These are phyloP conservation scores for Cercospora berteroae DNA, from an alignment of 2,329 filamentous ascomycete species.

Conservation along the genomic window DNA sequence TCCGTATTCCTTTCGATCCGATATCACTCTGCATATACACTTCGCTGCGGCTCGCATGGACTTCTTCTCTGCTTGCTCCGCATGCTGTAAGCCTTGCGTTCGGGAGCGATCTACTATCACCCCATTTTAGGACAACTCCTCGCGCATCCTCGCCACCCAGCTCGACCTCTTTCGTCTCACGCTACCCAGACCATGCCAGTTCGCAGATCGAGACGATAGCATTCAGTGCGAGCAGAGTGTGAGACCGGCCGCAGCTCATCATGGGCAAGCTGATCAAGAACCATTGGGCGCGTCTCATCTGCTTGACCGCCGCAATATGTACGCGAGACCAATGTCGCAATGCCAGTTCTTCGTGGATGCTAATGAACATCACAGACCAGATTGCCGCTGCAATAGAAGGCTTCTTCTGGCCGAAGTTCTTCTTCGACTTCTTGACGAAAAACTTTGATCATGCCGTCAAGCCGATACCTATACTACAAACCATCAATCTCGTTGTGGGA, in stretches of 20 bases:
- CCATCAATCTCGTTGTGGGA: conserved; percentile 82
- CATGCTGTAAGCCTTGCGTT: not conserved
- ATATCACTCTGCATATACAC: conserved; percentile 23
- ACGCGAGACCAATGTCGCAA: conserved; percentile 36
- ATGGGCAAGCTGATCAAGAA: conserved; percentile 99
- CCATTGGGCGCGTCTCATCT: conserved; percentile 94
- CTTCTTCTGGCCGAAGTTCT: conserved; percentile 98
- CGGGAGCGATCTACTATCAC: conserved; percentile 1
- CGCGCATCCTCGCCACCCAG: not conserved
- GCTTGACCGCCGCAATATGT: conserved; percentile 80
- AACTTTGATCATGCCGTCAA: conserved; percentile 83
- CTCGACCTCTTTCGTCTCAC: conserved; percentile 4
- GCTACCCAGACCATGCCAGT: conserved; percentile 19
- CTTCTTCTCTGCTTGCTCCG: not conserved
- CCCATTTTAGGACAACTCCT: not conserved
- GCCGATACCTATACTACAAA: conserved; percentile 83
- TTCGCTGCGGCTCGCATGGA: not conserved
- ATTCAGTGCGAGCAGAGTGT: conserved; percentile 15
- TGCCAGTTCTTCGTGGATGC: not conserved
- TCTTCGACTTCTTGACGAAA: conserved; percentile 94
- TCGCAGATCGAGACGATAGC: conserved; percentile 17
- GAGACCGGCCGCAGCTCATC: conserved; percentile 25
- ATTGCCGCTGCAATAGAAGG: conserved; percentile 75
- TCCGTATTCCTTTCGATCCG: conserved; percentile 14
- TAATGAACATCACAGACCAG: conserved; percentile 64